Base-by-base conservation (phyloP, 805 yeast species). In the Candida ulmi region DNA sequence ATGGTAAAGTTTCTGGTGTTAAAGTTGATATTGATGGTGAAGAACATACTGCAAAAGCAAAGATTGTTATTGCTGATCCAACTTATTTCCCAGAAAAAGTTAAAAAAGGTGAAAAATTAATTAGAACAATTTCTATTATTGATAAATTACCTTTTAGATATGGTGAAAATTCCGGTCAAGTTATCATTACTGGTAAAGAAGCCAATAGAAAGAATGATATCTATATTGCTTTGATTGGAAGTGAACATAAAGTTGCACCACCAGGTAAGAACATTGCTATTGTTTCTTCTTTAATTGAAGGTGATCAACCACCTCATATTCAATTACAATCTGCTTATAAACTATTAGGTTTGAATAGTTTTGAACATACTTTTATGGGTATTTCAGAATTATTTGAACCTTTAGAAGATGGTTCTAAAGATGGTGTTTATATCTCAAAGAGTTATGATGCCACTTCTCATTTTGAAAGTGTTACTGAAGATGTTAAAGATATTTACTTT, bases 121-220 rank as follows among this genome's bases (percentile, higher is more conserved):
- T 64, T 27, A 64, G 71, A 54, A 67, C 70, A 13, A 67, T 93
- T 71, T 88, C 98, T 61, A 75, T 93, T 44, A 69, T 93, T 57
- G 83, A 90, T 54, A 96, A 88, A 57, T 72, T 93, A 37, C 85
- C 96, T 32, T 76, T 76, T 57, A 87, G 95, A 8, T 68, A 74
- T 45, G 84, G 85, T 54, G 79, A 83, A 41, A 96, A 88, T 62
- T 90, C 97, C 3, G 75, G 86, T 35, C 99, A 93, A 68, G 82
- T 93, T 50, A 87, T 93, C 61, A 88, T 93, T 46, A 98, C 99
- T 18, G 99, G 95, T 65, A 87, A 88, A 64, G 98, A 93, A 64
- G 87, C 88, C 39, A 83, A 80, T 42, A 80, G 99, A 54, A 85
- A 87, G 64, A 84, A 90, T 61, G 99, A 93, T 62, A 93, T 93